Conservation (phyloP, 345 rosid genomes). For the Hibiscus syriacus region DNA sequence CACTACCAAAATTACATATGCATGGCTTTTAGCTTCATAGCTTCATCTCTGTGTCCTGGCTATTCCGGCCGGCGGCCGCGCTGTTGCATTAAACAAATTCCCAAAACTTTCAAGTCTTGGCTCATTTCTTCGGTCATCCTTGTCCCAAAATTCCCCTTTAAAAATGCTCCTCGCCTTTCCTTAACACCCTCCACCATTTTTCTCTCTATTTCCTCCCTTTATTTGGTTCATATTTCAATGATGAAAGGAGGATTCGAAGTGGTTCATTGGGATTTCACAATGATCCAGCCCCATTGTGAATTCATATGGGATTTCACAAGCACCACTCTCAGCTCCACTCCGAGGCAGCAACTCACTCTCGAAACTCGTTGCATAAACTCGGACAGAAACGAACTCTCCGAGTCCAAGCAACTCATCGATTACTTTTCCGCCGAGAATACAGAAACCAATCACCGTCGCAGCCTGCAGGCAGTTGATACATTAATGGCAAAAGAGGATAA, state of each 20-base stretch:
- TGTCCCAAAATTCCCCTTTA: slow-evolving; percentile 12
- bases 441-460: not conserved
- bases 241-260: slow-evolving; percentile 45
- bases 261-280: slow-evolving; percentile 31
- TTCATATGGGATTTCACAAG: slow-evolving; percentile 19
- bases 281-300: slow-evolving; percentile 37
- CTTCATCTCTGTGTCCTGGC: slow-evolving; percentile 31
- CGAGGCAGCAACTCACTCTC: slow-evolving; percentile 12
- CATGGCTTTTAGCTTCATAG: slow-evolving; percentile 27
- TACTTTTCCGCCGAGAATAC: slow-evolving; percentile 32
- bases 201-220: not conserved
- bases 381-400: slow-evolving; percentile 49
- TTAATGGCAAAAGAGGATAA: slow-evolving; percentile 12
- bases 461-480: slow-evolving; percentile 17
- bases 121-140: slow-evolving; percentile 14
- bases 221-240: not conserved
- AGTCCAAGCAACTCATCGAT: slow-evolving; percentile 51
- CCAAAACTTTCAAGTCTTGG: slow-evolving; percentile 6
- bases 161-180: slow-evolving; percentile 14
- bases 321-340: too few relatives aligned
- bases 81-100: slow-evolving; percentile 9
- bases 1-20: slow-evolving; percentile 14
- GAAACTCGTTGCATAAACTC: slow-evolving; percentile 21
- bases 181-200: slow-evolving; percentile 20
- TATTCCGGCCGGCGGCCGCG: slow-evolving; percentile 67